Percentiles rank a stretch among this genome's conserved stretches.
Conservation (phyloP, 306 rosid species). For the Nissolia schottii region DNA sequence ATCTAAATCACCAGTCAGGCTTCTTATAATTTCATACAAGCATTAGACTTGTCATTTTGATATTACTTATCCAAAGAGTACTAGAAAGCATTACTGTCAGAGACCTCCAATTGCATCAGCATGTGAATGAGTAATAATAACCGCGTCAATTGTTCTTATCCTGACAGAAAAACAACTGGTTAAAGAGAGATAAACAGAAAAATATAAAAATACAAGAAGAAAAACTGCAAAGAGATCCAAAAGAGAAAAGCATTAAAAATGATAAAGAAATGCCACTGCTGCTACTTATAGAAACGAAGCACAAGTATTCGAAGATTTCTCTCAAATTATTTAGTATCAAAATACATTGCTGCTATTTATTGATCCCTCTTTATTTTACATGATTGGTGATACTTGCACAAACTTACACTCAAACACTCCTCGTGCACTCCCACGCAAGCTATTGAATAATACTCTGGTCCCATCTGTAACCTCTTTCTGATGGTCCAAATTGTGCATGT, state of each 20-base stretch:
- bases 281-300: not conserved
- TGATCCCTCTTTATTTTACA: conserved; percentile 3
- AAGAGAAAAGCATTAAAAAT: not conserved
- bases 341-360: conserved; percentile 11
- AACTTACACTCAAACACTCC: not conserved
- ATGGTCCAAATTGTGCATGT: not conserved
- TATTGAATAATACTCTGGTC: not conserved
- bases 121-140: conserved; percentile 93
- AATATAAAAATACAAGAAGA: conserved; percentile 21
- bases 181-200: conserved; percentile 25
- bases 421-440: not conserved
- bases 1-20: conserved; percentile 8
- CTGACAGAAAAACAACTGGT: conserved; percentile 72
- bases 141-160: conserved; percentile 95
- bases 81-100: conserved; percentile 37
- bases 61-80: conserved; percentile 25
- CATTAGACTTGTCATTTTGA: conserved; percentile 7
- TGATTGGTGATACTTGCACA: not conserved
- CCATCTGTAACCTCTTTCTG: not conserved
- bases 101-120: conserved; percentile 99
- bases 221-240: conserved; percentile 11
- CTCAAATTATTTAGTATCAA: not conserved
- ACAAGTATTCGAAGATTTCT: not conserved
- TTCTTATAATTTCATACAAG: conserved; percentile 10
- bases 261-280: conserved; percentile 1